phyloP scores from a whole-genome alignment of 805 yeast genomes.

The Komagataella mondaviorum region DNA sequence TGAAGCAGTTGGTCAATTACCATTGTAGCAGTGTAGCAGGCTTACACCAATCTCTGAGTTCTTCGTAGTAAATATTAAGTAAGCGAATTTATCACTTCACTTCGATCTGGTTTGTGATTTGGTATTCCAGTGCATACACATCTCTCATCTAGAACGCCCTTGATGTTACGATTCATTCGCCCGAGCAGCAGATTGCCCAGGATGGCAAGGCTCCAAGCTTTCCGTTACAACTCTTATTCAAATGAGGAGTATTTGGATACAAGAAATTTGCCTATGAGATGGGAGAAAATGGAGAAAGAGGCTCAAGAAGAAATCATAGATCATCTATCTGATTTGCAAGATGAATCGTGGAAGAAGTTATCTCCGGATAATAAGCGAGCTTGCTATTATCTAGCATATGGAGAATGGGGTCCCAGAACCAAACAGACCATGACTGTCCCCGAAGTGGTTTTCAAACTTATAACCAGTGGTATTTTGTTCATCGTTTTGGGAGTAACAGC shows the following conservation, averaged over 20 bases:
- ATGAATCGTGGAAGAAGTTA: slow-evolving; percentile 23
- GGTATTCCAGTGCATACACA: not conserved
- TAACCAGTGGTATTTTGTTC: slow-evolving; percentile 19
- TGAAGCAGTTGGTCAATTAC: not conserved
- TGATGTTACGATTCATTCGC: not conserved
- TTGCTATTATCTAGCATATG: slow-evolving; percentile 43
- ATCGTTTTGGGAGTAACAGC: slow-evolving; percentile 19
- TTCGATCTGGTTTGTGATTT: not conserved
- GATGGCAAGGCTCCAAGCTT: not conserved
- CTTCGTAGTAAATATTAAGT: not conserved
- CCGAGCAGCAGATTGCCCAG: not conserved
- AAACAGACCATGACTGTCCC: slow-evolving; percentile 12
- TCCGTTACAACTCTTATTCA: not conserved
- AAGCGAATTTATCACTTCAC: not conserved
- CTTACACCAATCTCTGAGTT: not conserved
- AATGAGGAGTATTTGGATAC: slow-evolving; percentile 14
- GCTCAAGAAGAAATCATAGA: slow-evolving; percentile 21
- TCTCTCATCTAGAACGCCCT: too few relatives aligned
- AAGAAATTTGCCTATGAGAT: slow-evolving; percentile 14
- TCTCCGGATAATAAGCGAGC: slow-evolving; percentile 42
- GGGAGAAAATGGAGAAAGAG: slow-evolving; percentile 19
- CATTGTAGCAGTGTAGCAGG: not conserved
- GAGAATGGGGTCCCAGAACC: slow-evolving; percentile 52
- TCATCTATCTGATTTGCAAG: slow-evolving; percentile 21
- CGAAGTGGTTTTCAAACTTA: slow-evolving; percentile 17